phyloP scores from a whole-genome alignment of 2,329 filamentous ascomycete species.

The Orbilia brochopaga region DNA sequence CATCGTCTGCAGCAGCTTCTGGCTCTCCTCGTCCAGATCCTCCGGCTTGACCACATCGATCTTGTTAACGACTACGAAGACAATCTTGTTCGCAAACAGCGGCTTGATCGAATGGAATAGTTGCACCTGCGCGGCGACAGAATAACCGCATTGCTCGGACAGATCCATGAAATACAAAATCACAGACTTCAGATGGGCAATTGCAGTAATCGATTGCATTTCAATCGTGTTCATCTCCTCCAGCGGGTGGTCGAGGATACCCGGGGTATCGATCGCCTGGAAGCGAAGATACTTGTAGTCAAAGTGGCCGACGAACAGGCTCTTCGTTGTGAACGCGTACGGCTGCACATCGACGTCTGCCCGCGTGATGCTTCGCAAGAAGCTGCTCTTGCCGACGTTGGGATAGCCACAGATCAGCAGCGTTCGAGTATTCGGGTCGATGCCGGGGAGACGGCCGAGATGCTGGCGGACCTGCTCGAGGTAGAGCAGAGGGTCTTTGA shows the following conservation, averaged over 20 bases:
- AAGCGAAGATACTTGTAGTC: constrained; percentile 92
- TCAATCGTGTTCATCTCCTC: constrained; percentile 99
- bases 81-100: constrained; percentile 94
- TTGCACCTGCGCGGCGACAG: constrained; percentile 87
- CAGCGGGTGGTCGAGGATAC: constrained; percentile 93
- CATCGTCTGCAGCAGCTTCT: constrained; percentile 77
- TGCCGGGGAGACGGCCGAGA: constrained; percentile 94
- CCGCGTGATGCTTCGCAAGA: constrained; percentile 86
- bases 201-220: constrained; percentile 98
- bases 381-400: constrained; percentile 96
- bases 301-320: constrained; percentile 95
- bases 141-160: constrained; percentile 95
- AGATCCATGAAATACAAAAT: constrained; percentile 99
- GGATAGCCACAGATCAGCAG: constrained; percentile 96
- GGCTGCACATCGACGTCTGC: constrained; percentile 97
- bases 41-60: constrained; percentile 89
- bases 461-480: constrained; percentile 97
- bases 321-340: constrained; percentile 98
- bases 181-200: constrained; percentile 92
- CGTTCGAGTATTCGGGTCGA: constrained; percentile 95
- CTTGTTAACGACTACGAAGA: constrained; percentile 98
- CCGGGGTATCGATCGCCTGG: constrained; percentile 96
- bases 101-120: constrained; percentile 97
- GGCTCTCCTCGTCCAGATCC: constrained; percentile 79
- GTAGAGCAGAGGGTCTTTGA: constrained; percentile 94